Evolutionary conservation across 306 rosid species (phyloP), one percentile per base, ranked within the genome.

Genomic region (Cucurbita argyrosperma): DNA sequence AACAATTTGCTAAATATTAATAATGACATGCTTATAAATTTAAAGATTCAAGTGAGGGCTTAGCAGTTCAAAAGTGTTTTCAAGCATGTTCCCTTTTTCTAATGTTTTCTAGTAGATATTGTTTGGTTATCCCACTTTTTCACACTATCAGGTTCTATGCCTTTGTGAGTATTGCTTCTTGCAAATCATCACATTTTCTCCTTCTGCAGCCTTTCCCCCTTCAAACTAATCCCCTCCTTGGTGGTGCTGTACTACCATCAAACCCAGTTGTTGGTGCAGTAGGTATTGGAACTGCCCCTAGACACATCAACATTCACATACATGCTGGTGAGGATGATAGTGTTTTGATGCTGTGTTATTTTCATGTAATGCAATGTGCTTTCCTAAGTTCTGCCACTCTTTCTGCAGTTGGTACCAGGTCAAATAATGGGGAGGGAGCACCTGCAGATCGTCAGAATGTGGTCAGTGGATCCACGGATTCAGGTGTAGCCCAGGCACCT

Each of bases 301-400:
- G 99, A 90, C 89, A 89, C 42, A 79, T 95, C 23, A 95, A 87
- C 90, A 91, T 95, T 76, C 99, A 95, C 82, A 95, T 95, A 82
- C 99, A 91, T 83, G 96, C 96, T 49, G 99, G 99, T 95, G 83
- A 85, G 78, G 45, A 54, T 38, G 16, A 35, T 35, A 8, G 21
- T 46, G 37, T 42, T 43, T 38, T 26, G 13, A 55, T 55, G 52
- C 19, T 51, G 16, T 18, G 47, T 71, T 53, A 10, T 71, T 15
- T 37, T 71, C 62, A 37, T 67, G 19, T 5, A 2, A 71, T 49
- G 60, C 16, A 1, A 71, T 49, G 47, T 35, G 45, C 37, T 37
- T 40, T 71, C 49, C 40, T 53, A 39, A 79, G 70, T 73, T 79
- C 74, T 77, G 49, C 63, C 63, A 85, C 71, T 84, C 37, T 82